phyloP scores from a whole-genome alignment of 768 basidiomycete species.

The Pholiota conissans region DNA sequence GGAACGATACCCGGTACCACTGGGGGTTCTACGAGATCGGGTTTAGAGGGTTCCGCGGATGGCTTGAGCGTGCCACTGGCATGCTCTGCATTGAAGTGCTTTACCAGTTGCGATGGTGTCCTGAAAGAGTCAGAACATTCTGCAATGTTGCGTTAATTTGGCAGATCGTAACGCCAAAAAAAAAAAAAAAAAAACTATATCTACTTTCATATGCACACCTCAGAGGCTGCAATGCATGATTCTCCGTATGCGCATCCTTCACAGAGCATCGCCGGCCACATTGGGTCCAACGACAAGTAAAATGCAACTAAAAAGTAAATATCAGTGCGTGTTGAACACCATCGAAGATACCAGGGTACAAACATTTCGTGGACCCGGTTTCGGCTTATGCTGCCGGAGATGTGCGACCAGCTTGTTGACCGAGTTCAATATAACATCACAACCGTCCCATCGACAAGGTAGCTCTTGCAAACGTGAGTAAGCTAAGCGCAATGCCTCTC shows the following conservation, averaged over 20 bases:
- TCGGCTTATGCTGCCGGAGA: slow-evolving; percentile 33
- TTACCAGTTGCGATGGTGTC: slow-evolving; percentile 45
- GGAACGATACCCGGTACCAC: slow-evolving; percentile 46
- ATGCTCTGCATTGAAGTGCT: slow-evolving; percentile 46
- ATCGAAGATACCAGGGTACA: slow-evolving; percentile 6
- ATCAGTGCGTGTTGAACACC: slow-evolving; percentile 1
- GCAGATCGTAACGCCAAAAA: background rate
- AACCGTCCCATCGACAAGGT: slow-evolving; percentile 61
- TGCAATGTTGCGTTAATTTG: slow-evolving; percentile 26
- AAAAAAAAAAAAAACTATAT: background rate
- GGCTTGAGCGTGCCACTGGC: slow-evolving; percentile 34
- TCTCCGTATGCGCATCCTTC: slow-evolving; percentile 50
- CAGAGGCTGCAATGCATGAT: slow-evolving; percentile 46
- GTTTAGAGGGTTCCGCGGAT: slow-evolving; percentile 32
- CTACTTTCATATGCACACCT: slow-evolving; percentile 55
- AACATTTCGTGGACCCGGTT: slow-evolving; percentile 16
- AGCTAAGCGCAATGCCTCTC: slow-evolving; percentile 45
- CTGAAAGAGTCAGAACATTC: slow-evolving; percentile 55
- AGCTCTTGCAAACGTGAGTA: slow-evolving; percentile 45
- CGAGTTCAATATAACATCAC: slow-evolving; percentile 56
- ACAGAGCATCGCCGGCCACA: slow-evolving; percentile 48
- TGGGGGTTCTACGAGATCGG: slow-evolving; percentile 29
- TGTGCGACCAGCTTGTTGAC: slow-evolving; percentile 49
- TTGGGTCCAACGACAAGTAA: slow-evolving; percentile 54
- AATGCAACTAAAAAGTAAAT: slow-evolving; percentile 31